Evolutionary conservation across 257 asterid species (phyloP), one percentile per base, ranked within the genome.

Genomic region (Rauvolfia tetraphylla): DNA sequence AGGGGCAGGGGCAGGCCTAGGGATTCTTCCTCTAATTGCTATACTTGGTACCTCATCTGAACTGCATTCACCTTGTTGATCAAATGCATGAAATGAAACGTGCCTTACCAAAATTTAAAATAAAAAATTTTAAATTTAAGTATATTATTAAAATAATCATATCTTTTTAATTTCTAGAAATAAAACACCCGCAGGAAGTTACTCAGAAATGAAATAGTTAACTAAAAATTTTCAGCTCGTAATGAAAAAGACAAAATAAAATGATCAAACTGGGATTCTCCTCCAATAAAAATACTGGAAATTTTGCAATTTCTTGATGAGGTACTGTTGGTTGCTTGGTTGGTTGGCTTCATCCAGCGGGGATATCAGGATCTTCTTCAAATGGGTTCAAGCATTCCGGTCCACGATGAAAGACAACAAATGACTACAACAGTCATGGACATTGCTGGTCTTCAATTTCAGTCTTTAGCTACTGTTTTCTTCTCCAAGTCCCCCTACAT

Each of bases 381-480:
- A 48, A 20, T 66, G 80, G 48, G 34, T 67, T 54, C 9, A 31
- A 38, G 27, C 53, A 62, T 31, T 77, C 23, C 31, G 59, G 48
- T 77, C 63, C 51, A 70, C 42, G 41, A 61, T 62, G 29, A 46
- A 46, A n/a, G 58, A 27, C 20, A 57, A 57, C 77, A 39, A 57
- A 41, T 42, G 56, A 54, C 14, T 34, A 51, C 11, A 56, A 4
- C 41, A n/a, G 29, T 25, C 29, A 22, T 48, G 56, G 56, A 48
- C 66, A 62, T 49, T 46, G 44, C n/a, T 66, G 73, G 77, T 72
- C 77, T 77, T 38, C 48, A 9, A 53, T 53, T 54, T 78, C 67
- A 72, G 46, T 34, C 33, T 22, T 7, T 77, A 58, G 65, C 72
- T 2, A 4, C 34, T 78, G 81, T n/a, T 57, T 59, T 44, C 72